Evolutionary conservation across 73 alveolate genomes (phyloP).

Genomic region (Stentor roeselii): DNA sequence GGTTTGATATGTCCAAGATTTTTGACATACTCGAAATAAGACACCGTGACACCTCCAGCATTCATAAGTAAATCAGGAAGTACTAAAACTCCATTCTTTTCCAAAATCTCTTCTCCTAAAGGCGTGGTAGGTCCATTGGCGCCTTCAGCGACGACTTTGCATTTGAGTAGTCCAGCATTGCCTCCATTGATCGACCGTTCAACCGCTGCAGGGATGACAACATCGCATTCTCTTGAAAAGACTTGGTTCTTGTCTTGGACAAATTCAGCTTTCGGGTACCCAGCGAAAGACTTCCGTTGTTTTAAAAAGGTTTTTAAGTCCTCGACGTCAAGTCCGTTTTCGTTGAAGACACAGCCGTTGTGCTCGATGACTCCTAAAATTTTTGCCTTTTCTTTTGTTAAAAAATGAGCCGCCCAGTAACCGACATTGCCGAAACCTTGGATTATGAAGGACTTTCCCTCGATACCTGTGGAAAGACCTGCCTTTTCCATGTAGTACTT

Average conservation of each 20-base stretch:
- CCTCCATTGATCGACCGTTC: constrained; percentile 67
- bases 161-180: constrained; percentile 73
- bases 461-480: constrained; percentile 48
- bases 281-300: constrained; percentile 67
- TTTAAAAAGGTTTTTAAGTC: constrained; percentile 56
- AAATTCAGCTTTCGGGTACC: constrained; percentile 67
- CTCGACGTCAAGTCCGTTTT: constrained; percentile 76
- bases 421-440: constrained; percentile 95
- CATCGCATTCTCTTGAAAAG: constrained; percentile 69
- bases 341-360: constrained; percentile 73
- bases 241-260: constrained; percentile 56
- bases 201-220: constrained; percentile 87
- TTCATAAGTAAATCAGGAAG: constrained; percentile 80
- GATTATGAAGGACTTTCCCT: constrained; percentile 59
- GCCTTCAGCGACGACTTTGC: constrained; percentile 79
- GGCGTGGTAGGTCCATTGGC: constrained; percentile 86
- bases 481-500: constrained; percentile 33
- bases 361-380: constrained; percentile 73
- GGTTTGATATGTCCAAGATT: constrained; percentile 73
- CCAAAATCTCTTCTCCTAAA: constrained; percentile 60
- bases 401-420: constrained; percentile 84
- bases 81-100: constrained; percentile 64
- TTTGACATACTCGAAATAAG: constrained; percentile 87
- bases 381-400: constrained; percentile 71
- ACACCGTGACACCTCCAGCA: constrained; percentile 90